Conservation (phyloP, 1,284 basidiomycete genomes). For the Sparassis latifolia region DNA sequence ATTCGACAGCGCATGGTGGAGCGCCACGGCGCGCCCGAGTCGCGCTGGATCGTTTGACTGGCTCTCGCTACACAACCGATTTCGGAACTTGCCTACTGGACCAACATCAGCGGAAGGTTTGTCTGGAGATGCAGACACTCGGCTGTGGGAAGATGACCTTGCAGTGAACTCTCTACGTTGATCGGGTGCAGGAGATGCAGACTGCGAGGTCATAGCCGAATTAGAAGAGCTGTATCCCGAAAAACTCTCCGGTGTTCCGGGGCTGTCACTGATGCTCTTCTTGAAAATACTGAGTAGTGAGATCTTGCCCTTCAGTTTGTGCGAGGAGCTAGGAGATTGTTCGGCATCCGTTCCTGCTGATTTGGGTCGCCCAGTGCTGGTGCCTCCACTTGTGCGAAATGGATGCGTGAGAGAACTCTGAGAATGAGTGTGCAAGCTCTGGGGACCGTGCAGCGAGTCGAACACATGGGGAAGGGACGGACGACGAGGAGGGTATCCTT, state of each 20-base stretch:
- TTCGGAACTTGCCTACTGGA: constrained; percentile 17
- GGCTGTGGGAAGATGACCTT: constrained; percentile 3
- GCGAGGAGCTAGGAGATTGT: constrained; percentile 6
- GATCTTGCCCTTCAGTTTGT: constrained; percentile 22
- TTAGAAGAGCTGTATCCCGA: constrained; percentile 18
- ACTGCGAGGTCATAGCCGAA: constrained; percentile 23
- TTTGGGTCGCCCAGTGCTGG: constrained; percentile 37
- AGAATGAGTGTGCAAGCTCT: constrained; percentile 23
- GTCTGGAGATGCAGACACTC: constrained; percentile 12
- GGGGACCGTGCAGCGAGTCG: constrained; percentile 17
- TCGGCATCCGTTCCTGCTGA: constrained; percentile 54
- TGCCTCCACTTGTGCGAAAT: constrained; percentile 18
- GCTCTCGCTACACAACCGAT: constrained; percentile 17
- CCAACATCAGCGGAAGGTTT: constrained; percentile 8
- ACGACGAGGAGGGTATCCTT: constrained; percentile 20
- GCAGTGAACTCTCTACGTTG: constrained; percentile 2
- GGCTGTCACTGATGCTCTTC: constrained; percentile 35
- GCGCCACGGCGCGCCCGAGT: constrained; percentile 27
- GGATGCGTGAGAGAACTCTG: constrained; percentile 30
- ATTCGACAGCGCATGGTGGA: constrained; percentile 24
- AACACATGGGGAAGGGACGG: constrained; percentile 33
- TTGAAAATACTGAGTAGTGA: constrained; percentile 53
- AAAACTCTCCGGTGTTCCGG: constrained; percentile 17
- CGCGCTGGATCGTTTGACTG: constrained; percentile 11
- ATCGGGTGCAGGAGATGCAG: constrained; percentile 20